Evolutionary conservation across 2,329 filamentous ascomycete species (phyloP).

Genomic region (Pseudocercospora ulei): DNA sequence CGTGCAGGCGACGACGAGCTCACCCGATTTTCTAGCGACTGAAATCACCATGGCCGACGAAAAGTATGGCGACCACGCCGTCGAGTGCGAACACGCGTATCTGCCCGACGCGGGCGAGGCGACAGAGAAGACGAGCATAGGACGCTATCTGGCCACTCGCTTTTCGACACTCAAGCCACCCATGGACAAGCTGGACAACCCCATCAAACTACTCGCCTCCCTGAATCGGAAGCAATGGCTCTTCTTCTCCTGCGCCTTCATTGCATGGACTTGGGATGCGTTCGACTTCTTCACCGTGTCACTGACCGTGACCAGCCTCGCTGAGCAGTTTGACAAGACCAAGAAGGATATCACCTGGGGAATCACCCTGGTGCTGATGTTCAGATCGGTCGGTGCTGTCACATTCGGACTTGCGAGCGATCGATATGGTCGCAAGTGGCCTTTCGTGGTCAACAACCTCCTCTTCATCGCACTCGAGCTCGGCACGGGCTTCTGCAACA

Average conservation of each 20-base stretch:
- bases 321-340: conserved; percentile 45
- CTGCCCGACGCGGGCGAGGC: conserved; percentile 19
- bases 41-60: conserved; percentile 14
- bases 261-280: conserved; percentile 48
- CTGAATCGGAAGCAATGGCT: conserved; percentile 50
- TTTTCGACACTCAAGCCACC: conserved; percentile 48
- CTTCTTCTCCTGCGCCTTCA: conserved; percentile 45
- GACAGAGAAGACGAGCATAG: conserved; percentile 33
- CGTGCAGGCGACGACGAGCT: neutral
- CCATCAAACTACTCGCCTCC: conserved; percentile 44
- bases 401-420: conserved; percentile 44
- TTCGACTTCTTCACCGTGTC: conserved; percentile 57
- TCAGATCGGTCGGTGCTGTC: conserved; percentile 50
- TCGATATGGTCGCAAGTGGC: conserved; percentile 35
- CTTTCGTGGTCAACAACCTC: conserved; percentile 52
- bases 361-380: conserved; percentile 50
- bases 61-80: conserved; percentile 15
- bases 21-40: neutral
- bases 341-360: conserved; percentile 54
- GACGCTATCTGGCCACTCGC: conserved; percentile 47
- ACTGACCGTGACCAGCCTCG: conserved; percentile 47
- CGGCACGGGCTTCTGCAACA: conserved; percentile 51
- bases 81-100: conserved; percentile 18
- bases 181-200: conserved; percentile 47
- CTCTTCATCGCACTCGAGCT: conserved; percentile 54